Base-by-base conservation (phyloP, 192 early-diverging fungal genomes). In the Geosiphon pyriformis region DNA sequence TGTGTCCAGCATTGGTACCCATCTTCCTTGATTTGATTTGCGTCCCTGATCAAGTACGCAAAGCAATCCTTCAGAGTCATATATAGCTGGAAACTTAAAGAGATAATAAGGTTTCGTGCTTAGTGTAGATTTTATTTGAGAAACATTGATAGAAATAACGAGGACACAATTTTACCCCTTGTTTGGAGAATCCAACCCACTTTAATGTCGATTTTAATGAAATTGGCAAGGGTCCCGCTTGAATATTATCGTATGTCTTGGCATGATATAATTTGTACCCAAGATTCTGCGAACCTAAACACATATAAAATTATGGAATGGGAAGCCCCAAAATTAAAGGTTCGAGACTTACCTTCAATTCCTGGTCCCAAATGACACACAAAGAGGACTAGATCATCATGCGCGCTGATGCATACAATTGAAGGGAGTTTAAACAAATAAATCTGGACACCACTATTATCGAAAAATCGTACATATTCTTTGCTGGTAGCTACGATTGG, bases 141-240 rank as follows among this genome's bases (percentile, higher is more conserved):
- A 35, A 27, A 29, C 23, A 12, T 12, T 4, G 11, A 42, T 12
- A 55, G 11, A 55, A 42, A 42, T 10, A 29, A 22, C 23, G 20
- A 23, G 8, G 8, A 12, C 26, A 20, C 52, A 67, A 20, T 3
- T 63, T 74, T 70, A 85, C 85, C 30, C 83, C 85, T 11, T 80
- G 77, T 55, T 92, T 88, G 20, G 91, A 89, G 67, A 96, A 94
- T 4, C 92, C 93, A 4, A 83, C 70, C 96, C 96, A 98, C 8
- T 70, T 74, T 15, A 96, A 59, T 33, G 78, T 76, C 27, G 80
- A 72, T 2, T 77, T 65, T 4, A 82, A 80, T 0, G 86, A 76
- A 4, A 94, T 67, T 1, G 91, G 88, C 11, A 94, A 69, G 1
- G 55, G 17, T 11, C 83, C 92, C 27, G 75, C 73, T 32, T 79